phyloP scores from a whole-genome alignment of 768 basidiomycete genomes.

The Austroboletus eburneus region DNA sequence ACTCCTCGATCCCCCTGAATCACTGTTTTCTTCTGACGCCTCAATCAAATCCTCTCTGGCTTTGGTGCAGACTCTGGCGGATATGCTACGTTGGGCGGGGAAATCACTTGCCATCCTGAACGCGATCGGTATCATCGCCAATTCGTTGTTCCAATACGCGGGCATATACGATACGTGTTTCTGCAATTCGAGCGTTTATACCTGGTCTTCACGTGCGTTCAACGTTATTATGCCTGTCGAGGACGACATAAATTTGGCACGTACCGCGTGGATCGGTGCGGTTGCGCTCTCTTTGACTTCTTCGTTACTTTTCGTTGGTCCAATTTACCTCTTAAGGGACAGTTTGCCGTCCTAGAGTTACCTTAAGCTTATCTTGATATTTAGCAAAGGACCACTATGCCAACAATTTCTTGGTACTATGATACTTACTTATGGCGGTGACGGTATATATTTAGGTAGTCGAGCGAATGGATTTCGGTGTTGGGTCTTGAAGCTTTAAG shows the following conservation, averaged over 20 bases:
- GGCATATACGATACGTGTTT: constrained; percentile 27
- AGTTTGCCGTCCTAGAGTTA: constrained; percentile 12
- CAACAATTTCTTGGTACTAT: too few relatives aligned
- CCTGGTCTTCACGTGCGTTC: constrained; percentile 24
- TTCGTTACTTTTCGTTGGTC: constrained; percentile 24
- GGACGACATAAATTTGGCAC: constrained; percentile 26
- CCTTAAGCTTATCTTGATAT: not conserved
- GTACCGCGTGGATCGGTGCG: constrained; percentile 36
- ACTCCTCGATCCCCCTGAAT: too few relatives aligned
- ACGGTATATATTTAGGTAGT: too few relatives aligned
- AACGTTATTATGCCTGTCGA: constrained; percentile 18
- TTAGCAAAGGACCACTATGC: too few relatives aligned
- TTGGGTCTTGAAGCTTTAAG: too few relatives aligned
- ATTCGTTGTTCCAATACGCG: constrained; percentile 29
- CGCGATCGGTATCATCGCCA: constrained; percentile 22
- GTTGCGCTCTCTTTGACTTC: constrained; percentile 25
- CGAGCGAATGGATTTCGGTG: too few relatives aligned
- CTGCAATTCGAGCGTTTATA: constrained; percentile 26
- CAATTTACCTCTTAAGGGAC: constrained; percentile 28
- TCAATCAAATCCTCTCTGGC: too few relatives aligned
- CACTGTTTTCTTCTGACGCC: too few relatives aligned
- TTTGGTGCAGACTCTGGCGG: too few relatives aligned
- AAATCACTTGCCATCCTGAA: constrained; percentile 29
- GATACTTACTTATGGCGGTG: too few relatives aligned
- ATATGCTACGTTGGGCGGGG: constrained; percentile 23